Percentiles rank a stretch among this genome's conserved stretches.
Conservation (phyloP, 441 rosid species). For the Kokia cookei region DNA sequence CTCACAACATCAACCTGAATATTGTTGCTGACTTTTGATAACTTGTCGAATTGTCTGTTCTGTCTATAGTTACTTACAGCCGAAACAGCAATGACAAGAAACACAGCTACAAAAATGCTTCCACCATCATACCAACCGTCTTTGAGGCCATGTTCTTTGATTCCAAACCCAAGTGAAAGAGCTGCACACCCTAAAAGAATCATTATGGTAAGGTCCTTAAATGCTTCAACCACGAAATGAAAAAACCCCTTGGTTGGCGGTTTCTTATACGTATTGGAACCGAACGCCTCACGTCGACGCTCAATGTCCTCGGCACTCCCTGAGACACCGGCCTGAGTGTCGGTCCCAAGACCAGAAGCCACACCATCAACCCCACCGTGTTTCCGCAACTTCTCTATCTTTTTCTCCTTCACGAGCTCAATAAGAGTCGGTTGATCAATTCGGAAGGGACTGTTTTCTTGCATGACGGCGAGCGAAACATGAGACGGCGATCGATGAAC, state of each 20-base stretch:
- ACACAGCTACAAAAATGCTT: slow-evolving; percentile 50
- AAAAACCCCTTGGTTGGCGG: slow-evolving; percentile 45
- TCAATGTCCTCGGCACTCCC: slow-evolving; percentile 26
- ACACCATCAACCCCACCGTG: slow-evolving; percentile 38
- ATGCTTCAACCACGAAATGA: slow-evolving; percentile 41
- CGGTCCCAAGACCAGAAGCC: slow-evolving; percentile 30
- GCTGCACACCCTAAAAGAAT: slow-evolving; percentile 50
- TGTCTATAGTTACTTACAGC: slow-evolving; percentile 46
- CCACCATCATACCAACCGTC: slow-evolving; percentile 69
- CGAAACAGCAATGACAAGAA: slow-evolving; percentile 48
- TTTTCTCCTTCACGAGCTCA: slow-evolving; percentile 39
- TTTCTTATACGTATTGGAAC: slow-evolving; percentile 59
- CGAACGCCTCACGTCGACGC: slow-evolving; percentile 38
- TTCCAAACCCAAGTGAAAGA: slow-evolving; percentile 51
- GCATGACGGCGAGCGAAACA: slow-evolving; percentile 22
- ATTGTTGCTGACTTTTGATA: slow-evolving; percentile 42
- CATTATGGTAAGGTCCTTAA: slow-evolving; percentile 45
- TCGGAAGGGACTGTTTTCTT: slow-evolving; percentile 10
- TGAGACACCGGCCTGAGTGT: slow-evolving; percentile 29
- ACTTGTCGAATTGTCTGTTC: slow-evolving; percentile 43
- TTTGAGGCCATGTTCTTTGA: slow-evolving; percentile 38
- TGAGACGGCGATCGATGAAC: background rate
- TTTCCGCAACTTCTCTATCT: slow-evolving; percentile 20
- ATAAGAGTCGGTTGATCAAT: slow-evolving; percentile 23
- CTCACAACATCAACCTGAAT: slow-evolving; percentile 46